Conservation (phyloP, 345 rosid species). For the Erysimum cheiranthoides region DNA sequence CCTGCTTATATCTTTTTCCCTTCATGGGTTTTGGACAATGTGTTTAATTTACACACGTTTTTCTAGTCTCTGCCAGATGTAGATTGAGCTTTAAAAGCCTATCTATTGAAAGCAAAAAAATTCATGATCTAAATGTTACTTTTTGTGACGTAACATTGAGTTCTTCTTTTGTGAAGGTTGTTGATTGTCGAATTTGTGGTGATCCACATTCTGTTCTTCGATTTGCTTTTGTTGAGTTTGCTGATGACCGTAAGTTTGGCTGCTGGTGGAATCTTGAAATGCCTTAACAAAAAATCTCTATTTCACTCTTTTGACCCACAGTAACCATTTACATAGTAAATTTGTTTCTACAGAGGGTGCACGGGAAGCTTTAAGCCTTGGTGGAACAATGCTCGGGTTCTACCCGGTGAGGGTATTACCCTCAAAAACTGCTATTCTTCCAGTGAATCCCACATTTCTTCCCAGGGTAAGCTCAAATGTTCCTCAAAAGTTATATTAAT, state of each 20-base stretch:
- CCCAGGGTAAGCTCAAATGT: slow-evolving; percentile 66
- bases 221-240: slow-evolving; percentile 92
- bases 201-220: slow-evolving; percentile 96
- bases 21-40: neutral
- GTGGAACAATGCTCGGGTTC: slow-evolving; percentile 87
- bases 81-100: neutral
- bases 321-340: neutral
- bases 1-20: neutral
- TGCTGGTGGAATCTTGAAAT: slow-evolving; percentile 22
- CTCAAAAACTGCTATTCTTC: slow-evolving; percentile 93
- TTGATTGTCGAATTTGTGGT: slow-evolving; percentile 94
- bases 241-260: slow-evolving; percentile 75
- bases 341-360: slow-evolving; percentile 68
- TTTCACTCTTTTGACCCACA: slow-evolving; percentile 10
- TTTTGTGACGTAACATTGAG: slow-evolving; percentile 25
- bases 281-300: neutral
- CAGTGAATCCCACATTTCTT: slow-evolving; percentile 93
- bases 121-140: neutral
- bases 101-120: neutral
- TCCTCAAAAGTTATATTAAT: slow-evolving; percentile 7
- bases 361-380: slow-evolving; percentile 71
- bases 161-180: slow-evolving; percentile 64
- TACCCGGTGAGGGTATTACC: slow-evolving; percentile 91
- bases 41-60: neutral
- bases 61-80: neutral